Conservation (phyloP, 805 yeast species). For the Cyberlindnera xylosilytica region DNA sequence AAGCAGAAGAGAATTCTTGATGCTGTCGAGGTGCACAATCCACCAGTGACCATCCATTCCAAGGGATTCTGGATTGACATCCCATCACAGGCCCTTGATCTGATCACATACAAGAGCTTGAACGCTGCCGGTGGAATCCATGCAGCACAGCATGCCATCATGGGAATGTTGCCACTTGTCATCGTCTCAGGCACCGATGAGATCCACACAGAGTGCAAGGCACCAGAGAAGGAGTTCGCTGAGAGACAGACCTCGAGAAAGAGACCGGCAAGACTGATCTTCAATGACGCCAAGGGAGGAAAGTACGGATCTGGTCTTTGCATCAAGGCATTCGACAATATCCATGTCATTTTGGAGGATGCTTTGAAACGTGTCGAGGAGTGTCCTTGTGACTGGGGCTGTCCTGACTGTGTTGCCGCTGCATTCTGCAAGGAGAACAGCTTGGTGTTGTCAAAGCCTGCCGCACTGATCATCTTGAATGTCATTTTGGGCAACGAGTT, state of each 20-base stretch:
- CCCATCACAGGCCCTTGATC: slow-evolving; percentile 59
- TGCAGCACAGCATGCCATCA: slow-evolving; percentile 89
- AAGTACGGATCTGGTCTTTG: slow-evolving; percentile 76
- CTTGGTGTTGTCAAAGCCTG: slow-evolving; percentile 83
- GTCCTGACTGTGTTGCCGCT: slow-evolving; percentile 84
- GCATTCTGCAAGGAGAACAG: slow-evolving; percentile 77
- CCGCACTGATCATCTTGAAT: slow-evolving; percentile 68
- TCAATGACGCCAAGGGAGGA: slow-evolving; percentile 84
- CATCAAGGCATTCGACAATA: slow-evolving; percentile 73
- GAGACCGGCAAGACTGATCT: slow-evolving; percentile 84
- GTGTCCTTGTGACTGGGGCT: slow-evolving; percentile 69
- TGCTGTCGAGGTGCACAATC: slow-evolving; percentile 88
- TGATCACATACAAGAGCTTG: slow-evolving; percentile 53
- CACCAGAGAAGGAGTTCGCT: slow-evolving; percentile 95
- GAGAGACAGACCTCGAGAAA: slow-evolving; percentile 63
- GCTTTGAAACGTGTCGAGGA: slow-evolving; percentile 56
- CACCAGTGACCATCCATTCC: slow-evolving; percentile 66
- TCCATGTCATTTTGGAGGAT: slow-evolving; percentile 59
- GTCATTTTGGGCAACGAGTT: slow-evolving; percentile 53
- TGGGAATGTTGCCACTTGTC: slow-evolving; percentile 72
- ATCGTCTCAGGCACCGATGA: slow-evolving; percentile 76
- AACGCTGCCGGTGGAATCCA: slow-evolving; percentile 91
- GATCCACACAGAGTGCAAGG: slow-evolving; percentile 90
- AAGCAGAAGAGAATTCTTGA: slow-evolving; percentile 77
- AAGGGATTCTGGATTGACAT: slow-evolving; percentile 93